A percentile compares a stretch with the other conserved stretches of the same genome.
Evolutionary conservation across 441 rosid species (phyloP).

Genomic region (Pelargonium australe): DNA sequence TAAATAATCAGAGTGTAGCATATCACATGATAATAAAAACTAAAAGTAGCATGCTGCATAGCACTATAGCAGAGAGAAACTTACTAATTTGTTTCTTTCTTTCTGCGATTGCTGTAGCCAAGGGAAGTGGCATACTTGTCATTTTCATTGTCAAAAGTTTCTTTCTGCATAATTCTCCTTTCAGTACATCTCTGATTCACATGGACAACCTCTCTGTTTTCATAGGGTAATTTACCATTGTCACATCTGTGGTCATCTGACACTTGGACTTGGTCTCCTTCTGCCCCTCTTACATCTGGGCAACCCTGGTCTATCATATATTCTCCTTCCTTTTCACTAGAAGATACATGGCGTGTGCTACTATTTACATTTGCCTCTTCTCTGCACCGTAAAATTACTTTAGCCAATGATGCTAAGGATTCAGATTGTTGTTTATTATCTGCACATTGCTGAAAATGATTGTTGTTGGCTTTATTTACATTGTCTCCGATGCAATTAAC

Average conservation of each 20-base stretch:
- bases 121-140: constrained; percentile 21
- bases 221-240: constrained; percentile 15
- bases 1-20: constrained; percentile 9
- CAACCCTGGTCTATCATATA: constrained; percentile 15
- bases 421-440: constrained; percentile 17
- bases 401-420: constrained; percentile 18
- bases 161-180: constrained; percentile 21
- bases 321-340: constrained; percentile 21
- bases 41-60: not conserved
- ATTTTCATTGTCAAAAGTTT: constrained; percentile 23
- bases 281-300: constrained; percentile 17
- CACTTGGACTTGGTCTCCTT: constrained; percentile 18
- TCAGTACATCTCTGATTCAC: constrained; percentile 18
- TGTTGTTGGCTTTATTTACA: constrained; percentile 13
- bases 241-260: not conserved
- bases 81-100: constrained; percentile 25
- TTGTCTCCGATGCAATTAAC: constrained; percentile 11
- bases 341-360: not conserved
- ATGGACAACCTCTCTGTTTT: constrained; percentile 7
- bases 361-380: constrained; percentile 18
- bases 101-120: constrained; percentile 24
- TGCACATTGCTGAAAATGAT: constrained; percentile 12
- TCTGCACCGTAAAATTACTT: constrained; percentile 15
- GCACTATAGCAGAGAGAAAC: constrained; percentile 18
- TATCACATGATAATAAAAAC: not conserved